Conservation (phyloP, 441 rosid genomes). For the Eruca vesicaria region DNA sequence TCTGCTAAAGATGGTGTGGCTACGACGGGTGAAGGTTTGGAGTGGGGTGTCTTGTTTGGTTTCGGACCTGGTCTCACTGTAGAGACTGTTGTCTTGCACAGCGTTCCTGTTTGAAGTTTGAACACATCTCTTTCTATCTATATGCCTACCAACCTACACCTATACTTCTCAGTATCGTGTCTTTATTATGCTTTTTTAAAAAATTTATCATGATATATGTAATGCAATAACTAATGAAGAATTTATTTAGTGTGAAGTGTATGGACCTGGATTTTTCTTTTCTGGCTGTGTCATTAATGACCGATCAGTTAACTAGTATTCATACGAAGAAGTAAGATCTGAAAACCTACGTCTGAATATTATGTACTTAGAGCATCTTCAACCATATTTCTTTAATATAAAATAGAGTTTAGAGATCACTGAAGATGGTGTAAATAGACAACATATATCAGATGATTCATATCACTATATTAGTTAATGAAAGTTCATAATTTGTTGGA, state of each 20-base stretch:
- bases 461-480: too few relatives aligned
- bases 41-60: conserved; percentile 49
- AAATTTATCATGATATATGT: not conserved
- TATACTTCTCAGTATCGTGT: not conserved
- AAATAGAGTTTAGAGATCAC: too few relatives aligned
- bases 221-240: not conserved
- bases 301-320: too few relatives aligned
- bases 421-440: too few relatives aligned
- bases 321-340: too few relatives aligned
- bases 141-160: not conserved
- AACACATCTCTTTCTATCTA: not conserved
- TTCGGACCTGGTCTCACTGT: conserved; percentile 48
- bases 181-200: not conserved
- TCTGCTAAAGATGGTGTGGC: conserved; percentile 28
- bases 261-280: not conserved
- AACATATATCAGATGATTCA: too few relatives aligned
- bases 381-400: too few relatives aligned
- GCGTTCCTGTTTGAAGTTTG: conserved; percentile 28
- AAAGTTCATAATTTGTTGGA: too few relatives aligned
- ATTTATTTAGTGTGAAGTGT: conserved; percentile 10
- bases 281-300: too few relatives aligned
- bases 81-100: conserved; percentile 42
- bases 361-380: too few relatives aligned
- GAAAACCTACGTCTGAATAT: too few relatives aligned
- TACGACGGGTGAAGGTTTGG: conserved; percentile 42